These are phyloP conservation scores for Dentipellis fragilis DNA, from an alignment of 768 basidiomycete genomes.

Conservation along the genomic window DNA sequence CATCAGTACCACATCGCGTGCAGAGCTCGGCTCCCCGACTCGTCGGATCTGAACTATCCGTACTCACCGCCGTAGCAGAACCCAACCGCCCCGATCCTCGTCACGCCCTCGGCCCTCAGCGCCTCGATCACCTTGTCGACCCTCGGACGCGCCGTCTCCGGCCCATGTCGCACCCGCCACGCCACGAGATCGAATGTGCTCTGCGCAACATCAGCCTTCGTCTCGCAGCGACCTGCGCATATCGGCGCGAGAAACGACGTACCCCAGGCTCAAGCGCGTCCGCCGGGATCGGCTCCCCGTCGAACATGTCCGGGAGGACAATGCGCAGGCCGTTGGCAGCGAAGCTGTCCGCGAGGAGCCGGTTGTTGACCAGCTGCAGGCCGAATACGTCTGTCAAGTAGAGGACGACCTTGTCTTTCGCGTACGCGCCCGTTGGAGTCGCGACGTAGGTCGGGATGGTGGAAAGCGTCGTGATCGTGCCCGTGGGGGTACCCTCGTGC, in stretches of 20 bases:
- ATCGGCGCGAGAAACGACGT: too few species aligned
- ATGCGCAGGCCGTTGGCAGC: conserved; percentile 27
- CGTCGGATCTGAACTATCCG: too few species aligned
- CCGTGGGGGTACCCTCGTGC: conserved; percentile 27
- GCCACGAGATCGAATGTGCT: not conserved
- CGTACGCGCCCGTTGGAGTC: conserved; percentile 27
- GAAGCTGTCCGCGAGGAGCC: conserved; percentile 36
- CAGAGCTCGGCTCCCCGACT: too few species aligned
- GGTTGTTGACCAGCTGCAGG: conserved; percentile 23
- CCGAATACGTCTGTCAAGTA: conserved; percentile 33
- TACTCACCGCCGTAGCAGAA: conserved; percentile 19
- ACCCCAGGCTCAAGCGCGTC: conserved; percentile 13
- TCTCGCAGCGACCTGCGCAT: not conserved
- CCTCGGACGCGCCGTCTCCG: conserved; percentile 8
- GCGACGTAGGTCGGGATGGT: conserved; percentile 32
- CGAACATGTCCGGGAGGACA: conserved; percentile 10
- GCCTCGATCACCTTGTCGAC: conserved; percentile 18
- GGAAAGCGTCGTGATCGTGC: conserved; percentile 20
- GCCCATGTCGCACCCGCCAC: conserved; percentile 12
- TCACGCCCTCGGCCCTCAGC: conserved; percentile 24
- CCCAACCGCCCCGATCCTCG: conserved; percentile 19
- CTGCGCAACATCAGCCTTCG: not conserved
- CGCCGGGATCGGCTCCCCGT: conserved; percentile 17
- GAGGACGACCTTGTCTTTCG: conserved; percentile 32
- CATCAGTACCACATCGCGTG: not conserved